Evolutionary conservation across 2,329 filamentous ascomycete species (phyloP).

Genomic region (Pseudovirgaria hyperparasitica): DNA sequence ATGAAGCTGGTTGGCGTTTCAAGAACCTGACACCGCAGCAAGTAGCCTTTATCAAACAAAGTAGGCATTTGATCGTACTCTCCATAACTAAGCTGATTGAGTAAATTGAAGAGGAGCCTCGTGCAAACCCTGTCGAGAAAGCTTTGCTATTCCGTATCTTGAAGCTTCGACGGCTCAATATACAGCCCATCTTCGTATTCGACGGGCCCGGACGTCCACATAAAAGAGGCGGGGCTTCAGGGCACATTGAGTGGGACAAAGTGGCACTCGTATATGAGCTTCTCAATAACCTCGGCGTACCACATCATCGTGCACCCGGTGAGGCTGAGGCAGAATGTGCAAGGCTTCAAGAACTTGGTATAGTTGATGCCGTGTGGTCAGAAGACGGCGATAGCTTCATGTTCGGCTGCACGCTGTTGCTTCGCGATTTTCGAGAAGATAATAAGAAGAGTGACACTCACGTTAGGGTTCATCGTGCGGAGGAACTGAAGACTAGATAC

Average conservation of each 20-base stretch:
- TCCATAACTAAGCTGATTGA: not conserved
- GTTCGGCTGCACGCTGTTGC: conserved; percentile 33
- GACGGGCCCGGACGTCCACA: conserved; percentile 35
- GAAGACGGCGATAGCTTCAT: conserved; percentile 36
- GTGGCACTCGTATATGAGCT: conserved; percentile 21
- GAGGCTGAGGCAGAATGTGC: conserved; percentile 39
- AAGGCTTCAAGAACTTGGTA: conserved; percentile 26
- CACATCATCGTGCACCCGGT: conserved; percentile 31
- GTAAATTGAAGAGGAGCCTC: not conserved
- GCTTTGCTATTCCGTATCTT: conserved; percentile 29
- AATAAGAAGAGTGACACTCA: conserved; percentile 17
- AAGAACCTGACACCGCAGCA: conserved; percentile 25
- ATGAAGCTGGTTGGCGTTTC: conserved; percentile 33
- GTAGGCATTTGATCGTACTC: conserved; percentile 7
- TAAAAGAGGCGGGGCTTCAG: conserved; percentile 20
- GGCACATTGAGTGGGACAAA: conserved; percentile 20
- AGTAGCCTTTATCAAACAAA: conserved; percentile 22
- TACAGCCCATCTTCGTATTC: conserved; percentile 42
- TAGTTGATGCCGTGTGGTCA: conserved; percentile 38
- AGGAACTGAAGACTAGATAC: conserved; percentile 13
- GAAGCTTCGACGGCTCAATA: conserved; percentile 34
- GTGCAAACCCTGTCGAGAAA: no score
- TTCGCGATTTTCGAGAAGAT: conserved; percentile 22
- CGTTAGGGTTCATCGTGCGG: conserved; percentile 19
- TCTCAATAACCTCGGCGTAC: conserved; percentile 27